phyloP scores from a whole-genome alignment of 495 filamentous ascomycete species.

The Neurospora tetraspora region DNA sequence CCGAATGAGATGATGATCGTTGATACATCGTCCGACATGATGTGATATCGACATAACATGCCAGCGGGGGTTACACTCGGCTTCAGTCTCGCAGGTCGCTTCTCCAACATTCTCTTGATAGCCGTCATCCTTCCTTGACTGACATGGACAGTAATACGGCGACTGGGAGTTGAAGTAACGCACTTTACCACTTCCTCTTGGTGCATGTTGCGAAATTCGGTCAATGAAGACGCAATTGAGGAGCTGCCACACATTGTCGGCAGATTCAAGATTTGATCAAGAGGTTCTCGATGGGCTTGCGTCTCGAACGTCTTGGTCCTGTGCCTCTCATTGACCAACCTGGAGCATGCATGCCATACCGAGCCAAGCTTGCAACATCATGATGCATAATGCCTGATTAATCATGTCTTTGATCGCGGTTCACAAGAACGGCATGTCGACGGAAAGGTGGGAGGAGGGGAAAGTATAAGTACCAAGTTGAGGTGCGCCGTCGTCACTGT shows the following conservation, averaged over 20 bases:
- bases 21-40: background rate
- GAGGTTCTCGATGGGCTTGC: background rate
- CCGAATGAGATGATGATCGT: background rate
- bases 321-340: background rate
- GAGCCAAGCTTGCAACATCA: background rate
- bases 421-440: background rate
- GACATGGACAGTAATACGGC: background rate
- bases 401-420: background rate
- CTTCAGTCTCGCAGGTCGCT: background rate
- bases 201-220: background rate
- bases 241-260: background rate
- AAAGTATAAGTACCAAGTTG: background rate
- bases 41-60: background rate
- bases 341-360: background rate
- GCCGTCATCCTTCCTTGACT: background rate
- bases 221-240: background rate
- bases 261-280: background rate
- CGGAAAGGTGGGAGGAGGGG: background rate
- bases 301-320: background rate
- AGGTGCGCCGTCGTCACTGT: background rate
- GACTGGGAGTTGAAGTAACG: background rate
- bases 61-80: background rate
- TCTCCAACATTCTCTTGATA: background rate
- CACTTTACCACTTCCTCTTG: background rate
- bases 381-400: background rate